phyloP scores from a whole-genome alignment of 2,329 filamentous ascomycete species.

The Blastomyces silverae region DNA sequence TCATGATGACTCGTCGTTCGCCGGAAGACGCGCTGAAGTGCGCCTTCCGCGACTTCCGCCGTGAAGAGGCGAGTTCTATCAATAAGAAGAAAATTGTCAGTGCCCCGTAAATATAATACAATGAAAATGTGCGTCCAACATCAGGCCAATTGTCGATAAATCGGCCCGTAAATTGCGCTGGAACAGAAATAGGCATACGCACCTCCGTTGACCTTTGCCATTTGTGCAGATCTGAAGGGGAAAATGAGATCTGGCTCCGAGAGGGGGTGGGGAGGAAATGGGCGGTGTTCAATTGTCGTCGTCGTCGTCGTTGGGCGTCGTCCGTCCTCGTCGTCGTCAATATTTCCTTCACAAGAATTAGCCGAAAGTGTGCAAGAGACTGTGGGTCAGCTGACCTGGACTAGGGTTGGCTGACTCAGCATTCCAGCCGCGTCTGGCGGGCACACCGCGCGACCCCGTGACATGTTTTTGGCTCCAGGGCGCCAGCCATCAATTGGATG shows the following conservation, averaged over 20 bases:
- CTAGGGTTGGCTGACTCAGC: constrained; percentile 18
- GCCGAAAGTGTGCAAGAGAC: constrained; percentile 15
- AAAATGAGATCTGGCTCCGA: constrained; percentile 18
- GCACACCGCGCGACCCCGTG: not conserved
- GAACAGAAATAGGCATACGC: constrained; percentile 19
- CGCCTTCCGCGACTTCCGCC: constrained; percentile 98
- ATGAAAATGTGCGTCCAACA: not conserved
- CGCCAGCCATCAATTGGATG: too few relatives aligned
- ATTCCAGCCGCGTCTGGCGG: too few relatives aligned
- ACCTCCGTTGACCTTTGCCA: constrained; percentile 31
- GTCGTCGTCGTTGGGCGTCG: constrained; percentile 10
- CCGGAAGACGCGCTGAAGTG: constrained; percentile 95
- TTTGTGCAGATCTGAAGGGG: constrained; percentile 26
- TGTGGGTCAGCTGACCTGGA: constrained; percentile 23
- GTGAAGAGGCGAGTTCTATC: constrained; percentile 57
- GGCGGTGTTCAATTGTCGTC: not conserved
- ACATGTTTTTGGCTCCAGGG: not conserved
- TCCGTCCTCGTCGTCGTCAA: constrained; percentile 1
- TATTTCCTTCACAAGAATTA: not conserved
- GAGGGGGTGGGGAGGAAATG: not conserved
- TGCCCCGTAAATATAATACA: too few relatives aligned
- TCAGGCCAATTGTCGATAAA: not conserved
- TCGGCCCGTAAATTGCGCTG: not conserved
- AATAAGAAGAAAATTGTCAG: not conserved
- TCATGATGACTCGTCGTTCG: constrained; percentile 94